These are phyloP conservation scores for Inonotus obliquus DNA, from an alignment of 1,284 basidiomycete species.

Conservation along the genomic window DNA sequence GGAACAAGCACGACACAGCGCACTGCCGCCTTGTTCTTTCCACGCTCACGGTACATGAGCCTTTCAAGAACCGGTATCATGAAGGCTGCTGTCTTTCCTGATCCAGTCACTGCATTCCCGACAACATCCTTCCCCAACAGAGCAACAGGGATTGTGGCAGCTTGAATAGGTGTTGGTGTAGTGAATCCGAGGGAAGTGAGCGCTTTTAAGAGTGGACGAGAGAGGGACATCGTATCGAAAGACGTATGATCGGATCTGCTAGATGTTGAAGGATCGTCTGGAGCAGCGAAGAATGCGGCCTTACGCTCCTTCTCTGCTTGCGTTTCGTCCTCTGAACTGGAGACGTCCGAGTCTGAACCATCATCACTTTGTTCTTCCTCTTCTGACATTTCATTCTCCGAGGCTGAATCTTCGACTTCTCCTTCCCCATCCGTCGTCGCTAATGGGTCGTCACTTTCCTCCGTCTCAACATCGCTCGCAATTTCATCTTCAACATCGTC, in stretches of 20 bases:
- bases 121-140: constrained; percentile 94
- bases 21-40: constrained; percentile 84
- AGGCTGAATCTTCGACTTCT: constrained; percentile 31
- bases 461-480: constrained; percentile 33
- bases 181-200: constrained; percentile 78
- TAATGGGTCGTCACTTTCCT: constrained; percentile 28
- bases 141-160: constrained; percentile 88
- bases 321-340: constrained; percentile 44
- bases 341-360: constrained; percentile 23
- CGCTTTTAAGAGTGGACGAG: constrained; percentile 84
- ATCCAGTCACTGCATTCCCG: constrained; percentile 92
- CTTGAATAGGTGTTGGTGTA: constrained; percentile 93
- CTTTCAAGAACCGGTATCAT: constrained; percentile 92
- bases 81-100: constrained; percentile 96
- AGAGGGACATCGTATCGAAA: constrained; percentile 85
- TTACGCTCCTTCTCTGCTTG: constrained; percentile 75
- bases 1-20: constrained; percentile 91
- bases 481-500: constrained; percentile 36
- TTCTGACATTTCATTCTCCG: constrained; percentile 31
- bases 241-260: constrained; percentile 47
- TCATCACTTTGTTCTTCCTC: constrained; percentile 36
- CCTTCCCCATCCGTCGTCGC: constrained; percentile 22
- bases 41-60: constrained; percentile 83
- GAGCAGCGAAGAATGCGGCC: constrained; percentile 79
- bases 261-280: constrained; percentile 37